Base-by-base conservation (phyloP, 306 rosid species). In the Canavalia ensiformis region DNA sequence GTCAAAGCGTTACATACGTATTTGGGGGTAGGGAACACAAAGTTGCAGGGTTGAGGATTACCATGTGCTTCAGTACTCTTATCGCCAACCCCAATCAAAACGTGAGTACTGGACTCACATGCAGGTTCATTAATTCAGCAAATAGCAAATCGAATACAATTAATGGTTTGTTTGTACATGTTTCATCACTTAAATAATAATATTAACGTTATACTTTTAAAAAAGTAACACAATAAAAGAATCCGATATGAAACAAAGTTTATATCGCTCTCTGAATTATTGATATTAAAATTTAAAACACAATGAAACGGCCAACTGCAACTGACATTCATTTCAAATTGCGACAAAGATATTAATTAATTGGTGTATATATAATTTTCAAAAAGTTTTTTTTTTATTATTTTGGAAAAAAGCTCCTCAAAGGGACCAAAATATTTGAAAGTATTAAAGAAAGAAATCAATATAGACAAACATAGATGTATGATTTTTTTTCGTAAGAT, bases 1-100 rank as follows among this genome's bases (percentile, higher is more conserved):
- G 13, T 63, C 58, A 31, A 77, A 60, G 39, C 44, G 3, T 30
- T 70, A 25, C 5, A 5, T 73, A 46, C 55, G 72, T 81, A 82
- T 75, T 58, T 51, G 59, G 54, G 18, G 49, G 45, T 54, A 60
- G 80, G 85, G 80, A 86, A 82, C 82, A 75, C 35, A 52, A 81
- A 68, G 54, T 83, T 72, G 77, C 71, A 67, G 18, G 77, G 68
- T 58, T 63, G 41, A 52, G 35, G 67, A 71, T 55, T 64, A 67
- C 76, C 82, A 88, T 76, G 81, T 86, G 89, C 85, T 82, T 78
- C 82, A 9, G 72, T 77, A 68, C 83, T 63, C 77, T 35, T 30
- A 82, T 83, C 82, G 18, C 67, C 65, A 80, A 66, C 72, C 83
- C 80, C 88, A 79, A 86, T 71, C 76, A 86, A 69, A 86, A 30